Percentiles rank a stretch among this genome's conserved stretches.
These are phyloP conservation scores for Penicillium paradoxum DNA, from an alignment of 495 filamentous ascomycete genomes.

Conservation along the genomic window DNA sequence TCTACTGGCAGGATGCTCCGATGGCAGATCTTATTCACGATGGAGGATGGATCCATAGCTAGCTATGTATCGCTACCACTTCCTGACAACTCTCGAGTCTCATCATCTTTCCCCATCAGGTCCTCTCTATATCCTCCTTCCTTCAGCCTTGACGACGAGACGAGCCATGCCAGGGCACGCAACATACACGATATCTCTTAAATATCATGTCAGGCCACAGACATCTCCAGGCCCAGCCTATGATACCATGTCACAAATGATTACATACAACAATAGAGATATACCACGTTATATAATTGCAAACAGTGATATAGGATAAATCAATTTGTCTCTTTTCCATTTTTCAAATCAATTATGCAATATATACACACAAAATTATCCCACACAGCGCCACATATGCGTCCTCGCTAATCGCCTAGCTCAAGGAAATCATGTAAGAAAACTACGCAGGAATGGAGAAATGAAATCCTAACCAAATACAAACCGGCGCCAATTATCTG, in stretches of 20 bases:
- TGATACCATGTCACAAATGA: slow-evolving; percentile 25
- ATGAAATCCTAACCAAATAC: slow-evolving; percentile 53
- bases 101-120: not conserved
- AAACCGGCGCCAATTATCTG: slow-evolving; percentile 75
- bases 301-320: slow-evolving; percentile 4
- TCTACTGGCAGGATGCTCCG: slow-evolving; percentile 45
- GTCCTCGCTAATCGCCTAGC: not conserved
- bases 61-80: slow-evolving; percentile 4
- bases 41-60: slow-evolving; percentile 36
- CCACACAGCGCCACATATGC: not conserved
- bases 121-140: not conserved
- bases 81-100: not conserved
- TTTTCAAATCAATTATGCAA: not conserved
- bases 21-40: slow-evolving; percentile 44
- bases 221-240: slow-evolving; percentile 6
- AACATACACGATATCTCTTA: not conserved
- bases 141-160: slow-evolving; percentile 20
- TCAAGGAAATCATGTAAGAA: not conserved
- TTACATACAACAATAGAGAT: slow-evolving; percentile 21
- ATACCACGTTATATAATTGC: slow-evolving; percentile 22
- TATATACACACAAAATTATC: not conserved
- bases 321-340: not conserved
- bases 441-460: not conserved
- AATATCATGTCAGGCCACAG: slow-evolving; percentile 1
- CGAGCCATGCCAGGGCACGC: slow-evolving; percentile 22